Conservation (phyloP, 2,329 filamentous ascomycete species). For the Fusarium anthophilum region DNA sequence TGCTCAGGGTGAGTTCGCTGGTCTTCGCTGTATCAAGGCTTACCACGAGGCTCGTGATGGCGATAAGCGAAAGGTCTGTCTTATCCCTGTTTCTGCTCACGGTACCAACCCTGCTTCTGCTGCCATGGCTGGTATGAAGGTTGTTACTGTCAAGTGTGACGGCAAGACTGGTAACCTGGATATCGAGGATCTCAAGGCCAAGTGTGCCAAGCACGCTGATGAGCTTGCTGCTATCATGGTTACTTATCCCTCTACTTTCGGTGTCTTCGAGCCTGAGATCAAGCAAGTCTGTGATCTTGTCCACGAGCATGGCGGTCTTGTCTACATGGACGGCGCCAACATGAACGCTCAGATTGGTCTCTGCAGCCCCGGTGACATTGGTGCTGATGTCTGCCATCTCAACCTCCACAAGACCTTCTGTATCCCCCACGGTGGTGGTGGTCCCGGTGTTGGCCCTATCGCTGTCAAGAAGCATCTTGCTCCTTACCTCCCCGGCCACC, state of each 20-base stretch:
- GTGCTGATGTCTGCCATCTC: conserved; percentile 96
- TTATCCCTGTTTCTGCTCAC: conserved; percentile 95
- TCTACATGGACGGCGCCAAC: conserved; percentile 99
- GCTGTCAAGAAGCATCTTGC: conserved; percentile 86
- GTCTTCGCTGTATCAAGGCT: conserved; percentile 86
- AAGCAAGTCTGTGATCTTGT: conserved; percentile 88
- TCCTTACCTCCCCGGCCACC: conserved; percentile 66
- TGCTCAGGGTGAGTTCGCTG: conserved; percentile 93
- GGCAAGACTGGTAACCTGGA: conserved; percentile 88
- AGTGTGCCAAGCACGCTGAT: conserved; percentile 87
- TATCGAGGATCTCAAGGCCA: conserved; percentile 84
- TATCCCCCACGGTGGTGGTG: conserved; percentile 94
- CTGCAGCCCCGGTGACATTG: conserved; percentile 93
- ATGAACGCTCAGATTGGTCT: conserved; percentile 98
- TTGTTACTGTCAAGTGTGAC: conserved; percentile 92
- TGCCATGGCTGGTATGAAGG: conserved; percentile 94
- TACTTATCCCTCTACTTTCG: conserved; percentile 94
- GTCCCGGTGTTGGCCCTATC: conserved; percentile 92
- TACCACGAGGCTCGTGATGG: conserved; percentile 70
- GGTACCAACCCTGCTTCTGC: conserved; percentile 96
- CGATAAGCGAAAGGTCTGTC: conserved; percentile 84
- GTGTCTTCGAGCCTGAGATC: conserved; percentile 90
- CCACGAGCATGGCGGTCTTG: conserved; percentile 87
- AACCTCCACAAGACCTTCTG: conserved; percentile 99
- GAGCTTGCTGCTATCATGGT: conserved; percentile 94